Base-by-base conservation (phyloP, 257 asterid genomes). In the Primulina huaijiensis region DNA sequence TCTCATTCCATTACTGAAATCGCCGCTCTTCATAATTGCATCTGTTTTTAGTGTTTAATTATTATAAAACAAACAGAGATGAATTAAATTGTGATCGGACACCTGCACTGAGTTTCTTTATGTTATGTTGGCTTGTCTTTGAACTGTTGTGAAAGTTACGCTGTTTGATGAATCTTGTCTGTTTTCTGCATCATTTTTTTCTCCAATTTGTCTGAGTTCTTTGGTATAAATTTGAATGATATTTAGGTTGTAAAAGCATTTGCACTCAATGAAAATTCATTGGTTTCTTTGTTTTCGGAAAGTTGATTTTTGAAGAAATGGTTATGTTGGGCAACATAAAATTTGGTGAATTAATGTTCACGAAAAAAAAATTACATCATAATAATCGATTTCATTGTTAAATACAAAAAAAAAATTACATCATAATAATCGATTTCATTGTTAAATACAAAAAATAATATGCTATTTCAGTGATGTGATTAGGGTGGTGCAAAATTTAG, bases 11-110 rank as follows among this genome's bases (percentile, higher is more conserved):
- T 76, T 75, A 63, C 33, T 31, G 75, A 31, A 59, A 27, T 43
- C 50, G 40, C 60, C 25, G 19, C 10, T 25, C 27, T 59, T 43
- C 23, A 46, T 58, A 34, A 63, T 50, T 57, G 62, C 53, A 12
- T 71, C 68, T 71, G 27, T 68, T 71, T 69, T 74, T 62, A 27
- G 65, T 58, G 29, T 59, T 60, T 25, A 10, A 46, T 53, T 30
- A 59, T 56, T 56, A 72, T 43, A 20, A 23, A 43, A 74, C 62
- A 62, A 23, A n/a, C 4, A 59, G 14, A 20, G 68, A 69, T 33
- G 78, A 37, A 58, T 76, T 75, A n/a, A 40, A 67, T 35, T 70
- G 81, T 60, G 29, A 40, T 67, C 65, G 68, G 57, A 72, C 69
- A 53, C 70, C 61, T 69, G 76, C 58, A 25, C 61, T 6, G 50